Evolutionary conservation across 257 asterid species (phyloP).

Genomic region (Misopates orontium): DNA sequence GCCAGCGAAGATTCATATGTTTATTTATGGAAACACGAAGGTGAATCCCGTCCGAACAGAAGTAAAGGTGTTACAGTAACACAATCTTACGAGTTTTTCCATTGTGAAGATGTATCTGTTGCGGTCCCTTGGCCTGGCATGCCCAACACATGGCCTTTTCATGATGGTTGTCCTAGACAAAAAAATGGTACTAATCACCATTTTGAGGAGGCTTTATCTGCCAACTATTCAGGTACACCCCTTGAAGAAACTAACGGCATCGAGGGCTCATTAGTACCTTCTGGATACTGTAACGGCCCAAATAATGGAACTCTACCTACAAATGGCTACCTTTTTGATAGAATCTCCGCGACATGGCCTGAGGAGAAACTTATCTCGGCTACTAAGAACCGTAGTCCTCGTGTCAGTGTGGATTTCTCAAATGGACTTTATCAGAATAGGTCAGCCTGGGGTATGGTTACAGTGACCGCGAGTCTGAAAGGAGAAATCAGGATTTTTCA

Average conservation of each 20-base stretch:
- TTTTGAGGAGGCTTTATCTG: slow-evolving; percentile 37
- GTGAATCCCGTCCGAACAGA: slow-evolving; percentile 75
- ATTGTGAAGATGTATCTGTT: slow-evolving; percentile 85
- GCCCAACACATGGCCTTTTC: slow-evolving; percentile 45
- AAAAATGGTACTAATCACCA: slow-evolving; percentile 33
- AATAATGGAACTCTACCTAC: slow-evolving; percentile 52
- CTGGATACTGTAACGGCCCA: slow-evolving; percentile 60
- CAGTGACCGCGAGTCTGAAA: slow-evolving; percentile 84
- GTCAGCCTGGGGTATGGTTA: slow-evolving; percentile 91
- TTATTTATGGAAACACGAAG: slow-evolving; percentile 89
- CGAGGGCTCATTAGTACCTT: slow-evolving; percentile 49
- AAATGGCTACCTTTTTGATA: slow-evolving; percentile 71
- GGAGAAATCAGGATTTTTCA: slow-evolving; percentile 93
- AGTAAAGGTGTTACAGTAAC: slow-evolving; percentile 73
- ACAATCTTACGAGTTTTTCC: slow-evolving; percentile 77
- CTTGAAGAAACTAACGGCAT: slow-evolving; percentile 55
- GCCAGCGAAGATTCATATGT: slow-evolving; percentile 96
- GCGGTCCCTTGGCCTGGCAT: slow-evolving; percentile 97
- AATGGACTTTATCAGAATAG: slow-evolving; percentile 53
- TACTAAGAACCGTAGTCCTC: slow-evolving; percentile 63
- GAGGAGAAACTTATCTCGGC: slow-evolving; percentile 78
- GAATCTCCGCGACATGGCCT: slow-evolving; percentile 85
- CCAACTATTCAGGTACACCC: slow-evolving; percentile 60
- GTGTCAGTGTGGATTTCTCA: slow-evolving; percentile 62
- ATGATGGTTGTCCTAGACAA: slow-evolving; percentile 33